These are phyloP conservation scores for Sporisorium reilianum DNA, from an alignment of 1,284 basidiomycete species.

Conservation along the genomic window DNA sequence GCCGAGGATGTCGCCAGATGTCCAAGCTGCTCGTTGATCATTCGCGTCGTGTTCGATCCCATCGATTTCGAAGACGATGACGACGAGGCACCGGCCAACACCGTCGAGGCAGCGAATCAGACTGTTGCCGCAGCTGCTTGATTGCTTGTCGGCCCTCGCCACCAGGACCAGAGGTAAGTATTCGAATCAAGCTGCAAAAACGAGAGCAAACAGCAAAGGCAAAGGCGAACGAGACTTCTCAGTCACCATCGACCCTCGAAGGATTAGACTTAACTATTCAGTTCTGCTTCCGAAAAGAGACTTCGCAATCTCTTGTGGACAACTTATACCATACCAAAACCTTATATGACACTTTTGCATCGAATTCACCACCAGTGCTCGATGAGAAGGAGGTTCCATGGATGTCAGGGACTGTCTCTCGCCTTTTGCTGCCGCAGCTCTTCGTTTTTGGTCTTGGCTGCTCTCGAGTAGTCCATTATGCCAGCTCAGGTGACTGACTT, in stretches of 20 bases:
- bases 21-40: constrained; percentile 93
- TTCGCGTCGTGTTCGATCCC: constrained; percentile 93
- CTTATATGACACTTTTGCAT: constrained; percentile 32
- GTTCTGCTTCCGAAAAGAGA: constrained; percentile 61
- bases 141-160: constrained; percentile 2
- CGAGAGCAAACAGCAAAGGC: background rate
- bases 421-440: background rate
- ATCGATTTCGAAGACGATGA: constrained; percentile 72
- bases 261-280: constrained; percentile 49
- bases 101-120: constrained; percentile 22
- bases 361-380: background rate
- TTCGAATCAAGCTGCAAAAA: background rate
- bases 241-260: constrained; percentile 14
- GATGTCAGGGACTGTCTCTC: constrained; percentile 13
- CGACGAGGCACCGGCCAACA: constrained; percentile 23
- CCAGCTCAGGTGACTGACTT: constrained; percentile 15
- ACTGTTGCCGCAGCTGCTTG: constrained; percentile 31
- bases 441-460: background rate
- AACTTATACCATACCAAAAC: constrained; percentile 54
- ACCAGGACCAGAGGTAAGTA: constrained; percentile 26
- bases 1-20: constrained; percentile 97
- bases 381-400: constrained; percentile 11
- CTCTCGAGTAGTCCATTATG: background rate
- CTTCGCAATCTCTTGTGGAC: constrained; percentile 61
- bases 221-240: background rate